These are phyloP conservation scores for Smithsoniella earleae DNA, from an alignment of 163 green algal species.

Conservation along the genomic window DNA sequence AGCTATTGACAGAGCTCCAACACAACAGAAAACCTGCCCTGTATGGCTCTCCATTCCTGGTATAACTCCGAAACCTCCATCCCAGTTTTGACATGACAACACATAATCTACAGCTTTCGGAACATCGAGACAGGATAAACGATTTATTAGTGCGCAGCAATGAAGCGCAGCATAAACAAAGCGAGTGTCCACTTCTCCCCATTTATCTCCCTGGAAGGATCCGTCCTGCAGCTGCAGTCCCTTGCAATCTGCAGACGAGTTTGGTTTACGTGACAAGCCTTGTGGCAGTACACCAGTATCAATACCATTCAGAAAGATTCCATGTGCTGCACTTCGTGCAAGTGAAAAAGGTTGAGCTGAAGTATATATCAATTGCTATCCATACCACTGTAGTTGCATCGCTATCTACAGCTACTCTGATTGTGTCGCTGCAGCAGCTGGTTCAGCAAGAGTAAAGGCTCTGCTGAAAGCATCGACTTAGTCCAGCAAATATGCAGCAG, in stretches of 20 bases:
- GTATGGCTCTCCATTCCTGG: slow-evolving; percentile 89
- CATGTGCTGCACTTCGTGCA: too few relatives aligned
- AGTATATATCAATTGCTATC: background rate
- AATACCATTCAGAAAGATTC: too few relatives aligned
- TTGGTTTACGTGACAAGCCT: too few relatives aligned
- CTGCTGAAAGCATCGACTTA: too few relatives aligned
- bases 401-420: too few relatives aligned
- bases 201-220: slow-evolving; percentile 85
- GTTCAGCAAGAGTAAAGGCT: too few relatives aligned
- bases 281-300: too few relatives aligned
- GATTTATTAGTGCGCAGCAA: slow-evolving; percentile 64
- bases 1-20: slow-evolving; percentile 76
- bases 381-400: background rate
- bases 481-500: too few relatives aligned
- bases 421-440: too few relatives aligned
- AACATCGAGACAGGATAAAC: slow-evolving; percentile 59
- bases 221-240: slow-evolving; percentile 78
- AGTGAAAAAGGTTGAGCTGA: background rate
- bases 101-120: slow-evolving; percentile 64
- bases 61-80: slow-evolving; percentile 86
- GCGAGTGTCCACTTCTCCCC: slow-evolving; percentile 91
- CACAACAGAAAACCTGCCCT: slow-evolving; percentile 89
- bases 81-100: slow-evolving; percentile 84
- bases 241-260: slow-evolving; percentile 57
- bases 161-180: slow-evolving; percentile 53